Base-by-base conservation (phyloP, 2,329 filamentous ascomycete species). In the Fusarium sulawesiense region DNA sequence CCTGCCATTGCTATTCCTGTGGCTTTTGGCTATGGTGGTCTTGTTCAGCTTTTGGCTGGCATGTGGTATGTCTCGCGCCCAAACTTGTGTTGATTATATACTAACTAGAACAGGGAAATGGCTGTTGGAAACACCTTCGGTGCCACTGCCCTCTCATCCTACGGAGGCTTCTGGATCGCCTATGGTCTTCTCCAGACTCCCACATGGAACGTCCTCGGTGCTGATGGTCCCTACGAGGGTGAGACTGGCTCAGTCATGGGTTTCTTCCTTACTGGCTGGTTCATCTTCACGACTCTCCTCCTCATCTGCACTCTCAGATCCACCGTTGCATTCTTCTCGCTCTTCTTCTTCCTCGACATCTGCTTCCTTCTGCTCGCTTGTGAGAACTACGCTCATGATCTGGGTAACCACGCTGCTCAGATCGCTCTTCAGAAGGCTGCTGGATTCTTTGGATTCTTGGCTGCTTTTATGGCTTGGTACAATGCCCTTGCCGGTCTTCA, bases 81-180 rank as follows among this genome's bases (percentile, higher is more conserved):
- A 21, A 32, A 21, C 49, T 14, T 37, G 18, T 6, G 1, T 14
- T 16, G 42, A 4, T 7, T 7, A 20, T 20, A 7, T 40, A 20
- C 68, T 73, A 29, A 74, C 34, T n/a, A 3, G 30, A 45, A 13
- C 56, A 93, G 91, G 92, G 92, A 95, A 83, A 93, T 95, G 88
- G 92, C 92, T 37, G 86, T 93, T n/a, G 92, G 92, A 60, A 95
- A 95, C 85, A 95, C 93, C 13, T 94, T 95, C 72, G 92, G 92
- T 85, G 92, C 92, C 55, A 94, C 92, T 25, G 92, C 92, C 21
- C 83, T 95, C 60, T 92, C 91, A 12, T 94, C 92, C 1, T 95
- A 93, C 76, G 92, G 93, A 73, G 92, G 92, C 68, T 95, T 95
- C 86, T 95, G 93, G 93, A 87, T 95, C 76, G 84, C 87, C 14